Evolutionary conservation across 139 green algal genomes (phyloP), one percentile per base, ranked within the genome.

Genomic region (Raphidocelis subcapitata): DNA sequence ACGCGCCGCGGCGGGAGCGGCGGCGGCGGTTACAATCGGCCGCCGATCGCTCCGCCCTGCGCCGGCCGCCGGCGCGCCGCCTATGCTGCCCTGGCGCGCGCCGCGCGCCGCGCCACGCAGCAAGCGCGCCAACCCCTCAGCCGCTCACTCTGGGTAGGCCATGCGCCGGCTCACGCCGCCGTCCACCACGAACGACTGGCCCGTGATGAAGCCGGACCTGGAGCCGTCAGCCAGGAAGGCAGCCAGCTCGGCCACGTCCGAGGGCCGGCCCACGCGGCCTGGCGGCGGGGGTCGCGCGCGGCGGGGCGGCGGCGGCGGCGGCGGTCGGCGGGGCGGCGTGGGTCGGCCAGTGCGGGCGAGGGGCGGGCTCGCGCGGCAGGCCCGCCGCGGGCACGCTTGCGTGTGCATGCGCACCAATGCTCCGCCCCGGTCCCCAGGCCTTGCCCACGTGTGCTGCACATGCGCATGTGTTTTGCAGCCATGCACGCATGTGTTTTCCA

Each of bases 111-210:
- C n/a, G n/a, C n/a, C n/a, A n/a, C n/a, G n/a, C n/a, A n/a, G n/a
- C n/a, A n/a, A n/a, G n/a, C n/a, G n/a, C n/a, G n/a, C n/a, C n/a
- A n/a, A n/a, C n/a, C n/a, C n/a, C n/a, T n/a, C n/a, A n/a, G n/a
- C n/a, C n/a, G n/a, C n/a, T n/a, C n/a, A 81, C 54, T 86, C 76
- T 31, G 84, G 85, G 54, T 90, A 90, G 1, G 82, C 46, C 80
- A 90, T 84, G 49, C 78, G 78, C n/a, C 72, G 81, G 2, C 70
- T 83, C 23, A 86, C 77, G 3, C 85, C 84, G 3, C 85, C 85
- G 47, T 90, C 84, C 14, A 79, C 74, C 12, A 81, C 62, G 62
- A 90, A 86, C 24, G 88, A 65, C 72, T 83, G 73, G 1, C 85
- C 83, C 18, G 85, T 90, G 46, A 90, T 83, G 67, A 87, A 90